Percentiles rank a stretch among this genome's conserved stretches.
phyloP scores from a whole-genome alignment of 331 rosid species.

The Prunus yedoensis region DNA sequence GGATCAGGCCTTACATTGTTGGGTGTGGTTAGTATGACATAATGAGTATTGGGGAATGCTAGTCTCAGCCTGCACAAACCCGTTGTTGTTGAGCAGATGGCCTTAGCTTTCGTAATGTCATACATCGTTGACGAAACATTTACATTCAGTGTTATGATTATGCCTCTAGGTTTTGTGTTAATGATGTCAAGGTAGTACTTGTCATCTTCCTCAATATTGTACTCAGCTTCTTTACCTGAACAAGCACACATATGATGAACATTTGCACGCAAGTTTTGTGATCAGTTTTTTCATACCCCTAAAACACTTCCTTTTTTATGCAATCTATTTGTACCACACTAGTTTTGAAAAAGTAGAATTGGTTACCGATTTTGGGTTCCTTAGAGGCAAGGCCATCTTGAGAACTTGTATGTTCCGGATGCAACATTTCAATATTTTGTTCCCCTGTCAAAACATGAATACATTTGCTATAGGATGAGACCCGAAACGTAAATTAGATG shows the following conservation, averaged over 20 bases:
- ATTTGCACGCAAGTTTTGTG: background rate
- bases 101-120: slow-evolving; percentile 56
- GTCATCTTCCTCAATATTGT: slow-evolving; percentile 61
- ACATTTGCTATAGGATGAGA: too few relatives aligned
- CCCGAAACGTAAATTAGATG: too few relatives aligned
- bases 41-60: slow-evolving; percentile 49
- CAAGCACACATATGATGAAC: slow-evolving; percentile 7
- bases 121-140: slow-evolving; percentile 62
- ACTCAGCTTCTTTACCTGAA: slow-evolving; percentile 59
- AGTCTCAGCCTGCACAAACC: slow-evolving; percentile 52
- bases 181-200: slow-evolving; percentile 55
- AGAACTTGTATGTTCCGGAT: too few relatives aligned
- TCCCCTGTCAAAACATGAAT: too few relatives aligned
- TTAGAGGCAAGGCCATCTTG: background rate
- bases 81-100: slow-evolving; percentile 45
- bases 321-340: background rate
- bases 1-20: slow-evolving; percentile 42
- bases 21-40: slow-evolving; percentile 50
- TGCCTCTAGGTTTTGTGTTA: slow-evolving; percentile 48
- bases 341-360: background rate
- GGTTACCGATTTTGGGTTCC: slow-evolving; percentile 40
- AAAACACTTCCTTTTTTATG: background rate
- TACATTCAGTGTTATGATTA: slow-evolving; percentile 37
- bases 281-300: background rate
- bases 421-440: too few relatives aligned